A percentile compares a stretch with the other conserved stretches of the same genome.
Conservation (phyloP, 2,329 filamentous ascomycete species). For the Scedosporium minutisporum region DNA sequence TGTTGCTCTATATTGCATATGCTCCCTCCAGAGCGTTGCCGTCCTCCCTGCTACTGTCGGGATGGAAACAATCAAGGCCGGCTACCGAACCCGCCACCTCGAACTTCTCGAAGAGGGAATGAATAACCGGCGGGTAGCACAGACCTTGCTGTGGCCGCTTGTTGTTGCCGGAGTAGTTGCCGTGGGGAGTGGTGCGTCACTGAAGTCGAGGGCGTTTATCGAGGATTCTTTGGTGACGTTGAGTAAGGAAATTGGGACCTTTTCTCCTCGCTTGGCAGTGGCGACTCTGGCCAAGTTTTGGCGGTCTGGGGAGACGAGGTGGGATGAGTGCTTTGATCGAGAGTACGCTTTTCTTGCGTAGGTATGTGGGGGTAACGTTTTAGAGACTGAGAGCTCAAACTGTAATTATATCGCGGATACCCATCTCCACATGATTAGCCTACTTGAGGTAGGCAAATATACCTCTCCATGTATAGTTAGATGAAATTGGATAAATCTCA, state of each 20-base stretch:
- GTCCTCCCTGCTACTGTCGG: constrained; percentile 15
- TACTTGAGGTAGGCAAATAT: no score
- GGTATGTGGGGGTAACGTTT: no score
- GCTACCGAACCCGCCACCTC: constrained; percentile 11
- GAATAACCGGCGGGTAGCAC: neutral
- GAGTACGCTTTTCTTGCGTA: neutral
- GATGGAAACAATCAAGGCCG: constrained; percentile 8
- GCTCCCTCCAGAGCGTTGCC: constrained; percentile 23
- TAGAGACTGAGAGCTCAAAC: no score
- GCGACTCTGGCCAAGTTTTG: constrained; percentile 6
- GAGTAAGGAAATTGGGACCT: neutral
- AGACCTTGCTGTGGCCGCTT: neutral
- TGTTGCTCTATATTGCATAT: constrained; percentile 24
- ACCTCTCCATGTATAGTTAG: no score
- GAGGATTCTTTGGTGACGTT: neutral
- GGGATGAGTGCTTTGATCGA: constrained; percentile 10
- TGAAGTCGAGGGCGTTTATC: neutral
- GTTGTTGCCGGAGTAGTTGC: neutral
- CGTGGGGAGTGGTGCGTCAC: neutral
- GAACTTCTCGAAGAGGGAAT: constrained; percentile 12
- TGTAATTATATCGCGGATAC: no score
- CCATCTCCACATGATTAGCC: no score
- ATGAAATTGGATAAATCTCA: no score
- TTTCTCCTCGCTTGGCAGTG: constrained; percentile 3
- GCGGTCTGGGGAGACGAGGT: constrained; percentile 5